Evolutionary conservation across 78 protist species (phyloP), one percentile per base, ranked within the genome.

Genomic region (Mantamonas sphyraenae): DNA sequence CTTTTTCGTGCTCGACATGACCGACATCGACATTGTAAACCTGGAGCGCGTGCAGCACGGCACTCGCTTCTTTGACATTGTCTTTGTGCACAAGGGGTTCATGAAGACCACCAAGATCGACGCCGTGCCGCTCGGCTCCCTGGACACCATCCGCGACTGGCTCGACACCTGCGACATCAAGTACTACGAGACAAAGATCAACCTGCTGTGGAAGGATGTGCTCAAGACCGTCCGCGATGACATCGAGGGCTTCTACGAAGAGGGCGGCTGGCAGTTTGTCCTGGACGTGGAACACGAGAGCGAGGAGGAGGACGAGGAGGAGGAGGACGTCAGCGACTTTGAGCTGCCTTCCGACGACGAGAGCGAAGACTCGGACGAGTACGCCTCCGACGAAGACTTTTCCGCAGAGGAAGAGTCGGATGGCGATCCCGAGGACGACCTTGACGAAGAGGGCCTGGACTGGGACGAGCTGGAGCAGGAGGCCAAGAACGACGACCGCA

Each of bases 21-120:
- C 68, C 28, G 97, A 92, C 53, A 77, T 94, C 40, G 96, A 92
- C 75, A 64, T 91, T n/a, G 96, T 84, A 26, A 74, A 89, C 69
- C 82, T 94, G 58, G 97, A 94, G 74, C 75, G 98, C 30, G 93
- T 92, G 34, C 22, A 26, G 12, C 42, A 37, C 28, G n/a, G 34
- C 82, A 73, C 68, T 20, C 75, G 7, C 83, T 80, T 37, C 71
- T 93, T 92, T 64, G 98, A 94, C 75, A 77, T 94, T 72, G 90
- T 89, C 22, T 50, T 93, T 56, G 76, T 94, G 30, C 80, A 71
- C 68, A 93, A 94, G 68, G 96, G 90, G 68, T 91, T 80, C 74
- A 51, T 19, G 30, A 73, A 61, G 35, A 37, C 60, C 19, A 85
- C 90, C 5, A 56, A 76, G 37, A 71, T 93, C 45, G 53, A 40